These are phyloP conservation scores for Solanum etuberosum DNA, from an alignment of 257 asterid genomes.

Conservation along the genomic window DNA sequence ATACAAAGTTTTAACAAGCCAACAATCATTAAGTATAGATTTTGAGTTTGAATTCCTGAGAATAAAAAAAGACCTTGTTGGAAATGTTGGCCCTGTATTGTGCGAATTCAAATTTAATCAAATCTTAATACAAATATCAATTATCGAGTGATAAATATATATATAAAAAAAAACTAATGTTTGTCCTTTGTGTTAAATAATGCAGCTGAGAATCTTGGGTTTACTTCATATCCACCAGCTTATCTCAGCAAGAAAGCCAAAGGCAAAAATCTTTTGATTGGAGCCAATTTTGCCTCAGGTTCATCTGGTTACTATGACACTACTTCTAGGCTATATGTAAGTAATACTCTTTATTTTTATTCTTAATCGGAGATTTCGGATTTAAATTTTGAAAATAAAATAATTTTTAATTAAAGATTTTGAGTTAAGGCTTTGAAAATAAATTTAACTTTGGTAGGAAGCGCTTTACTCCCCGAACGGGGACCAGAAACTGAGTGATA, in stretches of 20 bases:
- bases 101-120: not conserved
- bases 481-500: fast-evolving
- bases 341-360: not conserved
- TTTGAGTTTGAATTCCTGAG: too few relatives aligned
- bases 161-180: not conserved
- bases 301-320: slow-evolving; percentile 66
- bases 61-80: too few relatives aligned
- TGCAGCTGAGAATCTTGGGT: slow-evolving; percentile 83
- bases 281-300: slow-evolving; percentile 84
- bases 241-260: slow-evolving; percentile 55
- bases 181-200: not conserved
- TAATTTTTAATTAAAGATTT: too few relatives aligned
- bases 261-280: slow-evolving; percentile 44
- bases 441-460: fast-evolving
- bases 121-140: fast-evolving
- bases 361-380: not conserved
- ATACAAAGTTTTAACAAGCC: too few relatives aligned
- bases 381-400: too few relatives aligned
- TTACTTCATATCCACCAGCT: slow-evolving; percentile 59
- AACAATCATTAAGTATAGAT: too few relatives aligned
- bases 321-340: slow-evolving; percentile 59
- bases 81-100: too few relatives aligned
- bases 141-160: fast-evolving
- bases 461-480: fast-evolving
- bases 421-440: not conserved